Evolutionary conservation across 176 grass and related monocot genomes (phyloP), one percentile per base, ranked within the genome.

Genomic region (Urochloa ruziziensis): DNA sequence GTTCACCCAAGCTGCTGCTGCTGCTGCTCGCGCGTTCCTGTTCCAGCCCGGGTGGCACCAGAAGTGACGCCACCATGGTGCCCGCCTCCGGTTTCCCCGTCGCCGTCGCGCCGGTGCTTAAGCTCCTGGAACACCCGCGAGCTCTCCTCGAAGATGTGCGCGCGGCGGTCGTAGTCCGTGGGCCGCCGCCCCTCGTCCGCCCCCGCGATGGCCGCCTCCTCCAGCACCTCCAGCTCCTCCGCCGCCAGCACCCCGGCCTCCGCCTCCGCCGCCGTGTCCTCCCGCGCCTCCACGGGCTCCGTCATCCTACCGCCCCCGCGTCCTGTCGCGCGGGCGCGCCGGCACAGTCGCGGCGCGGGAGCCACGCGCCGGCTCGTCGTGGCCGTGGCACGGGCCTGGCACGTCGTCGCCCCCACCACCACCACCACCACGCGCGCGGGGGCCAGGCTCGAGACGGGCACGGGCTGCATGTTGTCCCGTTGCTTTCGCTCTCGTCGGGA

Each of bases 121-220:
- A 93, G 84, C 2, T 57, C 88, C 51, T 44, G 79, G 70, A 96
- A 96, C 46, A 91, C 91, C 60, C 91, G 62, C 9, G 91, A 96
- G 91, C 94, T 91, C 88, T 89, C 88, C 33, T 89, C 69, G 73
- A 96, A 96, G 82, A 96, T 91, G 73, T 91, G 89, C 75, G 91
- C 91, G 80, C 91, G 82, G 62, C 94, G 91, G 87, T 89, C 91
- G 70, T 96, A 96, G 82, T 93, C 94, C 11, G 81, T 87, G 75
- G 94, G 86, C 28, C 75, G 77, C 21, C 88, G 86, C 21, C 91
- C 91, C 30, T 85, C 88, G 79, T 93, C 88, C 2, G 23, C 61
- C 34, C 88, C 91, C 40, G 67, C 84, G 16, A 91, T 93, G 59
- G 81, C 94, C 71, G 60, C 77, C 60, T 85, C 86, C 86, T 89